Percentiles rank a stretch among this genome's conserved stretches.
phyloP scores from a whole-genome alignment of 2,329 filamentous ascomycete species.

The Monosporascus sp. region DNA sequence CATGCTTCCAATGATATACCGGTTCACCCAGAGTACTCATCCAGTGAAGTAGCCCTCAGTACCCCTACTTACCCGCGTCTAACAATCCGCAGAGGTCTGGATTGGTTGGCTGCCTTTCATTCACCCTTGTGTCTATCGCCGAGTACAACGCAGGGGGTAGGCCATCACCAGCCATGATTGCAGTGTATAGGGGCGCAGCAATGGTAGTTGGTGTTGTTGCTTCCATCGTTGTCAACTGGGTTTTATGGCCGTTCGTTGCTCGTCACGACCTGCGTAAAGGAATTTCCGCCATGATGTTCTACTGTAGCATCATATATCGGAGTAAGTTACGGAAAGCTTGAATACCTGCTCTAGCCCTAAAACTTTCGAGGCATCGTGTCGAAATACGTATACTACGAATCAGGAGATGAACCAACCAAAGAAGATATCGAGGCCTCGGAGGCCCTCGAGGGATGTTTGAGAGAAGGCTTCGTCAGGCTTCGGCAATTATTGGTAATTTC shows the following conservation, averaged over 20 bases:
- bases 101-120: conserved; percentile 52
- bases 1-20: conserved; percentile 56
- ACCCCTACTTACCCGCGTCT: not conserved
- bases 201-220: conserved; percentile 50
- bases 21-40: conserved; percentile 50
- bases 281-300: conserved; percentile 52
- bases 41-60: conserved; percentile 31
- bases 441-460: conserved; percentile 53
- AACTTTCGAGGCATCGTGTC: conserved; percentile 39
- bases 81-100: conserved; percentile 43
- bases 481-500: conserved; percentile 45
- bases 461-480: conserved; percentile 55
- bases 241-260: conserved; percentile 57
- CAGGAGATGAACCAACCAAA: conserved; percentile 44
- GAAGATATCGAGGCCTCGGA: conserved; percentile 49
- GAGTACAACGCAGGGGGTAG: conserved; percentile 27
- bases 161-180: conserved; percentile 34
- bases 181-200: conserved; percentile 42
- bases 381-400: conserved; percentile 55
- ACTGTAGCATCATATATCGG: conserved; percentile 53
- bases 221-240: conserved; percentile 52
- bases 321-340: conserved; percentile 25
- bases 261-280: conserved; percentile 53
- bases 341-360: conserved; percentile 1
- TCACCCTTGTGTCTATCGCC: conserved; percentile 47